These are phyloP conservation scores for Colletotrichum filicis DNA, from an alignment of 2,329 filamentous ascomycete species.

Conservation along the genomic window DNA sequence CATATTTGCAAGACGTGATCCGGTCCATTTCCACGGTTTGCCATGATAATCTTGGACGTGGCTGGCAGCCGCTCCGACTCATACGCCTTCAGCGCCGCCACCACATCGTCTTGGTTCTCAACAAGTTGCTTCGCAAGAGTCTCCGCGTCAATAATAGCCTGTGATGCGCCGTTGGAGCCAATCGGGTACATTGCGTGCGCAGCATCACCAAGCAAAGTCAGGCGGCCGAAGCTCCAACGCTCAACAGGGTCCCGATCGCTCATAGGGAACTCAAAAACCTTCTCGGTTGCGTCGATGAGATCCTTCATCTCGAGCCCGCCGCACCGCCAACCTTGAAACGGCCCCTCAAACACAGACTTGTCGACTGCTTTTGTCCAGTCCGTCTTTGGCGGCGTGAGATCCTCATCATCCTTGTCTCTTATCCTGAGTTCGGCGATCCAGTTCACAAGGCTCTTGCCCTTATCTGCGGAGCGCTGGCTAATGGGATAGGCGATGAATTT, in stretches of 20 bases:
- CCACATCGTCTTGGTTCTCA: not conserved
- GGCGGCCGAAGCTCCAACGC: slow-evolving; percentile 35
- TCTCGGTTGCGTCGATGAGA: slow-evolving; percentile 16
- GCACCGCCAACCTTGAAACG: slow-evolving; percentile 14
- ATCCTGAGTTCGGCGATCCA: slow-evolving; percentile 29
- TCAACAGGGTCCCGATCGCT: slow-evolving; percentile 33
- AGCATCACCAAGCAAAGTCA: slow-evolving; percentile 36
- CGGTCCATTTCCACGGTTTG: slow-evolving; percentile 18
- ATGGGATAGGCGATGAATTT: slow-evolving; percentile 30
- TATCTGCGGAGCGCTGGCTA: slow-evolving; percentile 15
- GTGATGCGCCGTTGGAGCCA: slow-evolving; percentile 36
- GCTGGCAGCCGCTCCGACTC: slow-evolving; percentile 16
- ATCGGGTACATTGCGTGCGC: slow-evolving; percentile 37
- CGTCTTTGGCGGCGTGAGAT: slow-evolving; percentile 17
- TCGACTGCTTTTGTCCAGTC: slow-evolving; percentile 22
- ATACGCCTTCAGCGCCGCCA: slow-evolving; percentile 9
- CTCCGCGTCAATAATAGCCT: slow-evolving; percentile 24
- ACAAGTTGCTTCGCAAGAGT: slow-evolving; percentile 6
- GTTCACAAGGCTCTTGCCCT: slow-evolving; percentile 21
- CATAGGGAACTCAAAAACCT: slow-evolving; percentile 32
- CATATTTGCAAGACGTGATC: slow-evolving; percentile 23
- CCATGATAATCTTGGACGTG: slow-evolving; percentile 17
- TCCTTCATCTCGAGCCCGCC: slow-evolving; percentile 14
- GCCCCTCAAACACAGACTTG: slow-evolving; percentile 15
- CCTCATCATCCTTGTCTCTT: slow-evolving; percentile 4